phyloP scores from a whole-genome alignment of 108 stramenopile species.

The Cyclotella atomus region DNA sequence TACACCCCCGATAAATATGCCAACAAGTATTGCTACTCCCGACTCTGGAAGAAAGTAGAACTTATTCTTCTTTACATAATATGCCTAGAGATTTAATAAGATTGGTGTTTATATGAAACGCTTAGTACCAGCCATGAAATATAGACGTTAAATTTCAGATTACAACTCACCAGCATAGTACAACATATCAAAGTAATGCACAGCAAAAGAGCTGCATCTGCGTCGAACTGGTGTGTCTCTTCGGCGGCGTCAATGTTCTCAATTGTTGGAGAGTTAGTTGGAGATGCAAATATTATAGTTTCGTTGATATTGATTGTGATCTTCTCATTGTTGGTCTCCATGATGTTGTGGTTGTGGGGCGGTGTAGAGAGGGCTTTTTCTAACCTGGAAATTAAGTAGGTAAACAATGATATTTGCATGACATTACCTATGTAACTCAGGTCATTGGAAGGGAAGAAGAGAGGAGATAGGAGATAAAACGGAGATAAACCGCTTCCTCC shows the following conservation, averaged over 20 bases:
- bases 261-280: constrained; percentile 28
- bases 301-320: not conserved
- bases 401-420: not conserved
- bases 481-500: too few relatives aligned
- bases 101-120: too few relatives aligned
- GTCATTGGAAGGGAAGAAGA: too few relatives aligned
- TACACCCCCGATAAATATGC: constrained; percentile 79
- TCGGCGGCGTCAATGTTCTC: constrained; percentile 54
- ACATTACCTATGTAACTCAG: too few relatives aligned
- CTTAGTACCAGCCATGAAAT: too few relatives aligned
- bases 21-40: constrained; percentile 81
- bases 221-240: constrained; percentile 83
- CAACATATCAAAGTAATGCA: constrained; percentile 82
- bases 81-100: constrained; percentile 33
- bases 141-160: too few relatives aligned
- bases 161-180: constrained; percentile 58
- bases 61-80: constrained; percentile 72
- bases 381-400: not conserved
- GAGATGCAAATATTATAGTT: not conserved
- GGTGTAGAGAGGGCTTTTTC: too few relatives aligned
- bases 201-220: constrained; percentile 66
- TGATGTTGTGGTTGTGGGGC: not conserved
- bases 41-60: constrained; percentile 82
- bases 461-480: too few relatives aligned
- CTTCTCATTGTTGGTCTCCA: not conserved